Base-by-base conservation (phyloP, 208 protist species). In the Crithidia sp. region DNA sequence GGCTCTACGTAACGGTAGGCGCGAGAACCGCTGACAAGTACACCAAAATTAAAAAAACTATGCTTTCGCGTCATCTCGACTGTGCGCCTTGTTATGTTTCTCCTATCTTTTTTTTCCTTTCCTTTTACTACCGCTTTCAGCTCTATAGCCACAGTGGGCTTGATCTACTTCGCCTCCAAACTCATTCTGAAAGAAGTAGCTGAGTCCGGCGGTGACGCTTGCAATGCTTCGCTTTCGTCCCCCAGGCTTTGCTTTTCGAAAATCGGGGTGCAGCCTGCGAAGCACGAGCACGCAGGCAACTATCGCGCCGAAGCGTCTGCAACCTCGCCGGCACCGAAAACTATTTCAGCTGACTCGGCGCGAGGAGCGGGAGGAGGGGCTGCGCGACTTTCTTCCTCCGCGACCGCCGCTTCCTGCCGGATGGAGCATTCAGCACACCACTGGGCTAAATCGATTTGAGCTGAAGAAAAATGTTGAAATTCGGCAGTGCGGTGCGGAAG, bases 371-470 rank as follows among this genome's bases (percentile, higher is more conserved):
- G 89, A 96, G 47, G 92, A 96, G 67, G 67, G 60, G 3, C n/a
- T 96, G 13, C 83, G 92, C 17, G 92, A 96, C 71, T 96, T 96
- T 83, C 72, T 93, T 41, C 92, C 92, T 8, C 75, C 76, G 3
- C 82, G 81, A 55, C 92, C 92, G 5, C 62, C 84, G 39, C 60
- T 96, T 7, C 92, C 89, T 4, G 50, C 61, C 0, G 92, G 92
- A 4, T 96, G 92, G 89, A 80, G 57, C 13, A 58, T 94, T 10
- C 57, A 88, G 2, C 89, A 94, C 60, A 28, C 44, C 0, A 8
- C 28, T 36, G 89, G 89, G 0, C 78, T 79, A 28, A 93, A 90
- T 69, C 78, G 87, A n/a, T 93, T 96, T 73, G 86, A 94, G 57
- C 65, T 96, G 5, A 53, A 66, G 37, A 96, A 94, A 61, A 76